Evolutionary conservation across 2,329 filamentous ascomycete species (phyloP), one percentile per base, ranked within the genome.

Genomic region (Neonectria punicea): DNA sequence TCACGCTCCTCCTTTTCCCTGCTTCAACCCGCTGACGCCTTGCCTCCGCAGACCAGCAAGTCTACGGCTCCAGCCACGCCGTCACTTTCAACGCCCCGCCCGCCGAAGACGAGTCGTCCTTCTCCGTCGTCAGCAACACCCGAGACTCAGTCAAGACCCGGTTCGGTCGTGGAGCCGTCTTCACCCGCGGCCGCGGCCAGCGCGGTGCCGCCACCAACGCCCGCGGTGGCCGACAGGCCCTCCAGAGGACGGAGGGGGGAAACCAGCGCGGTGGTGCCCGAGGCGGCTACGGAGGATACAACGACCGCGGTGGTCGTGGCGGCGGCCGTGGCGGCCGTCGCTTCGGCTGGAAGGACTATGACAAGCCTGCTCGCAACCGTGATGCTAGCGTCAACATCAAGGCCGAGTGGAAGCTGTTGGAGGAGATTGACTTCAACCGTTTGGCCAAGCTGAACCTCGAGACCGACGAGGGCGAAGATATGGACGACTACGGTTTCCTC

Each of bases 401-500:
- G 83, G 89, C 94, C 22, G 94, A 98, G 80, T 99, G 96, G 96
- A 88, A 90, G 77, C 88, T 99, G 83, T 86, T 98, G 75, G 96
- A 99, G 84, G 96, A 99, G 87, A 98, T 99, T 80, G 96, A 99
- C 82, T 99, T 97, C 84, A 95, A 93, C 84, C 92, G 96, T 72
- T 88, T 99, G 73, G 87, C 89, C 73, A 99, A 99, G 88, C 88
- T 99, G 76, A 99, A 98, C 84, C 88, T 99, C 67, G 96, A 98
- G 75, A 91, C 94, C 16, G 93, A 95, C 73, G 93, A 97, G 57
- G 96, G 96, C 76, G 96, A 99, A 83, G 96, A 99, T 77, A 83
- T 99, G 67, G 95, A 97, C 73, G 90, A 89, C 81, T 98, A 98
- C 80, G 96, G 96, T 70, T 99, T 98, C 90, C 87, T 99, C 61